Base-by-base conservation (phyloP, 1,139 yeast species). In the Candida pseudocylindracea region DNA sequence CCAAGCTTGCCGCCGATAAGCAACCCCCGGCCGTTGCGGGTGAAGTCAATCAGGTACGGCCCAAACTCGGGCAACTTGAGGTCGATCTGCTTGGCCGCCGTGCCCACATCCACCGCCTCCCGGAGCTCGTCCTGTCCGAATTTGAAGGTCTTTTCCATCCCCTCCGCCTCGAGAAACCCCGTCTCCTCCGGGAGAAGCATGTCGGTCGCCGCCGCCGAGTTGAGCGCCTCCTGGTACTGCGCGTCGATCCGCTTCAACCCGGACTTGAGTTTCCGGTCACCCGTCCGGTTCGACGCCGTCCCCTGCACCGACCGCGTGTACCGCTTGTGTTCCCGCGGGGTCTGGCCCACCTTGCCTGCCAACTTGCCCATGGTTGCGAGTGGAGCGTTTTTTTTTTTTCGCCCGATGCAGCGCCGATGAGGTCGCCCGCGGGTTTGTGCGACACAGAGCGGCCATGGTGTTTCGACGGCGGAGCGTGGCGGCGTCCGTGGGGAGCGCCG, bases 81-180 rank as follows among this genome's bases (percentile, higher is more conserved):
- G 39, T 78, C 76, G 45, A 91, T 72, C 34, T 74, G 71, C 50
- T 85, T 83, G 41, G 63, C 66, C 7, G 72, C 67, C 1, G 94
- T 81, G 10, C 72, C 54, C 26, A 64, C 60, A 51, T 88, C 98
- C 8, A 88, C 95, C n/a, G 67, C 72, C 27, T 66, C 63, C 28
- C 57, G 66, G 31, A 91, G 73, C 34, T 88, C 95, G 29, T 65
- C 65, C 50, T 91, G 99, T 31, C 64, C 67, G 44, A 80, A 79
- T 51, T 78, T 80, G 55, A 60, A 81, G 0, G 98, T 88, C 48
- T 69, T 72, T 52, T 91, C 99, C 81, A 88, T 72, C 4, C 73
- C 79, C 42, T 91, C 98, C 4, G 94, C 81, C 49, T 88, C 98
- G 41, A 91, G 54, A 43, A 61, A 76, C 32, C 98, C 98, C 3